A percentile compares a stretch with the other conserved stretches of the same genome.
phyloP scores from a whole-genome alignment of 208 protist genomes.

The Crithidia brevicula region DNA sequence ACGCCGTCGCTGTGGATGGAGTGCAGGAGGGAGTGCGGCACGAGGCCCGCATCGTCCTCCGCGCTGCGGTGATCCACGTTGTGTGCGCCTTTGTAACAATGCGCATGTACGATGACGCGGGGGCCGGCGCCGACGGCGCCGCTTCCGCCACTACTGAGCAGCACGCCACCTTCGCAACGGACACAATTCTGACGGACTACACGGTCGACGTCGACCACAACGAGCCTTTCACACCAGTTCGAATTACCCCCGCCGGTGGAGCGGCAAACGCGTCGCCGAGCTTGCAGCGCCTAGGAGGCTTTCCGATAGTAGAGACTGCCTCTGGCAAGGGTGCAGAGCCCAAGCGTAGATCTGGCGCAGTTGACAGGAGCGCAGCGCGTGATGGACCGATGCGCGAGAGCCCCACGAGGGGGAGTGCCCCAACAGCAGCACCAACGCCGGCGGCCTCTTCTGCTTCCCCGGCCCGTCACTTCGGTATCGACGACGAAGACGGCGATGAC shows the following conservation, averaged over 20 bases:
- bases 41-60: conserved; percentile 17
- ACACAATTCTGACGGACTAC: conserved; percentile 65
- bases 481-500: background rate
- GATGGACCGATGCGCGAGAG: background rate
- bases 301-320: background rate
- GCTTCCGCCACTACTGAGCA: background rate
- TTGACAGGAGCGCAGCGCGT: background rate
- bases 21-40: conserved; percentile 41
- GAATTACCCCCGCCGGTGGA: conserved; percentile 26
- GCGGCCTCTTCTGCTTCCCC: background rate
- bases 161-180: conserved; percentile 48
- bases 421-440: background rate
- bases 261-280: background rate
- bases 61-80: conserved; percentile 21
- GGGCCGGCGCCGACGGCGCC: background rate
- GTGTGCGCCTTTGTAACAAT: conserved; percentile 28
- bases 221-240: conserved; percentile 51
- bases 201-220: conserved; percentile 65
- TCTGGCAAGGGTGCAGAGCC: background rate
- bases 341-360: background rate
- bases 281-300: background rate
- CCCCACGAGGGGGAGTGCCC: background rate
- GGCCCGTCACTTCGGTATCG: background rate
- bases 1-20: conserved; percentile 37
- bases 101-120: conserved; percentile 6